Evolutionary conservation across 2,329 filamentous ascomycete species (phyloP), one percentile per base, ranked within the genome.

Genomic region (Lecanosticta acicola): DNA sequence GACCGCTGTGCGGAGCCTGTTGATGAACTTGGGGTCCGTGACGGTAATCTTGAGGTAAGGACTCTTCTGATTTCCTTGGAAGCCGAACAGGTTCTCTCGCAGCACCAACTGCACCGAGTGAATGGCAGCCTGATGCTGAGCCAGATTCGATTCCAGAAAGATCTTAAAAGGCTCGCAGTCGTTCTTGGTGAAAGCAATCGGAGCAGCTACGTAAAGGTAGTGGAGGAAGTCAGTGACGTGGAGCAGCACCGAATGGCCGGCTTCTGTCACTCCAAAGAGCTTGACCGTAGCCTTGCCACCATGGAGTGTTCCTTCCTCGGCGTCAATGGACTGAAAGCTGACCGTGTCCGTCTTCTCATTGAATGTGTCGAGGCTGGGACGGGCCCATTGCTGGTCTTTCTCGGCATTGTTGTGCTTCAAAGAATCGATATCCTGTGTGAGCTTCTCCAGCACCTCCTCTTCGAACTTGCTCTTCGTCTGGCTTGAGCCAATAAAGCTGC

Each of bases 171-270:
- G 72, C 13, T 82, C 76, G 65, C 88, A 89, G 63, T 98, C 89
- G 34, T 81, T 76, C 37, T 81, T 80, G 20, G 80, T 79, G 66
- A 98, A 98, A 19, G 80, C 79, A 7, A 90, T 72, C 0, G 93
- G 93, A 0, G 94, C 93, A 8, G 87, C 85, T 37, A 97, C 81
- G 61, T 95, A 98, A 45, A 98, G 80, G 64, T 98, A 98, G 66
- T 98, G 93, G 57, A 88, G 84, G 69, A 98, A 98, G 62, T 89
- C 87, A 13, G 87, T 95, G 52, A 98, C 90, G 66, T 98, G 93
- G 10, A 98, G 75, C 66, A 98, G 79, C 32, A 95, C 88, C 2
- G 93, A 98, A 68, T 98, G 85, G 43, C 93, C 93, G 34, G 67
- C 68, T 75, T 85, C 81, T 26, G 88, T 95, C 3, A 97, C 89